A percentile compares a stretch with the other conserved stretches of the same genome.
Evolutionary conservation across 495 filamentous ascomycete species (phyloP).

Genomic region (Neurospora sp.): DNA sequence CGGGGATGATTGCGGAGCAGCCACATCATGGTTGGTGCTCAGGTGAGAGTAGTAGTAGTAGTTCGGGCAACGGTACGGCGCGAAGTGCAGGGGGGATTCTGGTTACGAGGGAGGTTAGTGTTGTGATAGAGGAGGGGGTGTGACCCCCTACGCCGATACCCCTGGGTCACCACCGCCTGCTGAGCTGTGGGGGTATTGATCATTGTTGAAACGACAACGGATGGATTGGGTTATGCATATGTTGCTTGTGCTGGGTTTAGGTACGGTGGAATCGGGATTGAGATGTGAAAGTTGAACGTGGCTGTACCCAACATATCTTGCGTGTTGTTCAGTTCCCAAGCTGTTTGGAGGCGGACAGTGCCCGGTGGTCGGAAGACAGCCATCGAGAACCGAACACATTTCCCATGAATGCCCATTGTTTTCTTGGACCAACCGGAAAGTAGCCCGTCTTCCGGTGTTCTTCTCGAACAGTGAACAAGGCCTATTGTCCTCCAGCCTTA

Average conservation of each 20-base stretch:
- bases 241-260: neutral
- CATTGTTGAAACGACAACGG: neutral
- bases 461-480: neutral
- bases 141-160: neutral
- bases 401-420: neutral
- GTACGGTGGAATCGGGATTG: neutral
- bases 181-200: neutral
- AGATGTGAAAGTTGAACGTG: no score
- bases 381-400: neutral
- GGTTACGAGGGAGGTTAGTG: neutral
- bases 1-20: neutral
- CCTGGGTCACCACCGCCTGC: neutral
- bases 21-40: neutral
- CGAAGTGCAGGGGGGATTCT: neutral
- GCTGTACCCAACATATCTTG: no score
- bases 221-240: neutral
- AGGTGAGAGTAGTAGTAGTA: neutral
- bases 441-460: neutral
- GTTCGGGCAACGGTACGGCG: neutral
- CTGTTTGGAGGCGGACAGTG: neutral
- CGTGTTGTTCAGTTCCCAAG: neutral
- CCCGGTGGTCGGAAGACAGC: neutral
- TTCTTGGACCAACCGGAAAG: neutral
- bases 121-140: neutral
- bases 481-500: neutral